Base-by-base conservation (phyloP, 495 filamentous ascomycete genomes). In the Aspergillus hancockii region DNA sequence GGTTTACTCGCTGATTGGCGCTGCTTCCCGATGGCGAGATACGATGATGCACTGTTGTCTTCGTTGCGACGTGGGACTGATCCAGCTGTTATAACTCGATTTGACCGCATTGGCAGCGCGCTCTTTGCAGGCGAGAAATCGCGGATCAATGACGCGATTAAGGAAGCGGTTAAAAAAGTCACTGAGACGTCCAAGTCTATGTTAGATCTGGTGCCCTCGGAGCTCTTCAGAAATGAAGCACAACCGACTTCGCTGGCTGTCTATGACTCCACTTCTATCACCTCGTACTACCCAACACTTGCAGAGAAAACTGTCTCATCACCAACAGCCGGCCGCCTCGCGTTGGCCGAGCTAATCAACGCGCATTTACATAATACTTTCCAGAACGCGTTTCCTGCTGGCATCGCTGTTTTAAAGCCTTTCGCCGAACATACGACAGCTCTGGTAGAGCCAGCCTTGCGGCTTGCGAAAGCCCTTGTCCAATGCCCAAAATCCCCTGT, bases 321-420 rank as follows among this genome's bases (percentile, higher is more conserved):
- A 47, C 79, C 80, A 19, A 79, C 80, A 8, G 74, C 79, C 19
- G 89, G 88, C 10, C 78, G 91, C 40, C 70, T 75, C 54, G 71
- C 77, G 30, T 81, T 97, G 45, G 87, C 86, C 34, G 71, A 84
- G 21, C 83, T 98, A 50, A 91, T 98, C 64, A 91, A 90, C 66
- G 80, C 86, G 0, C 94, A 98, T 68, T 83, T 97, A 12, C 94
- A 97, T 67, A 85, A 80, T 50, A 90, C 86, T 49, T 96, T 92
- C 79, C 90, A 93, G 59, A 89, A 86, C 65, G 76, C 78, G n/a
- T 97, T 92, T 77, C 70, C 77, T 1, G 74, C 75, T 2, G 93
- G 93, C 13, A 87, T 98, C 54, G 81, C 85, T 12, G 83, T 98
- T 40, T 73, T 97, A 19, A 91, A 92, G 58, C 91, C 93, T 5